Percentiles rank a stretch among this genome's conserved stretches.
phyloP scores from a whole-genome alignment of 176 grass and related monocot species.

The barley (Hordeum vulgare) region DNA sequence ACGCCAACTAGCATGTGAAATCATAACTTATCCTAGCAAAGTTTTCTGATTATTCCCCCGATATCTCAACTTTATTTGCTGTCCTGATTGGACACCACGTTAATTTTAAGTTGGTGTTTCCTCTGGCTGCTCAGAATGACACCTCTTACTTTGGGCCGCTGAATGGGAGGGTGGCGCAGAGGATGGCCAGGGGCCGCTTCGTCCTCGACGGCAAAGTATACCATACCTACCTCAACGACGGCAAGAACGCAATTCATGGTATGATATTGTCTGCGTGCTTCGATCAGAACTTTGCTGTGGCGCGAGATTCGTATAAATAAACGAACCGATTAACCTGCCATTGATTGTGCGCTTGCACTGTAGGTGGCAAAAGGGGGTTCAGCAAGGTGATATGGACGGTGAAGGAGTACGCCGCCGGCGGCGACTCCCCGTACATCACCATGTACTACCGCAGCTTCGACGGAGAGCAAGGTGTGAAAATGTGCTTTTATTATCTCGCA shows the following conservation, averaged over 20 bases:
- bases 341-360: too few relatives aligned
- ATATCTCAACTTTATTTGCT: not conserved
- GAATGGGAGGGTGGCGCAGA: conserved; percentile 62
- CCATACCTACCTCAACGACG: conserved; percentile 46
- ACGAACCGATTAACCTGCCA: too few relatives aligned
- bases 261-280: not conserved
- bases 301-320: too few relatives aligned
- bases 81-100: not conserved
- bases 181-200: conserved; percentile 50
- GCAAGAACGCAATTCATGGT: conserved; percentile 74
- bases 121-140: conserved; percentile 39
- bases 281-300: too few relatives aligned
- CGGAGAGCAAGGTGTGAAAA: conserved; percentile 54
- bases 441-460: conserved; percentile 79
- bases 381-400: conserved; percentile 65
- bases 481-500: not conserved
- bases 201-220: conserved; percentile 58
- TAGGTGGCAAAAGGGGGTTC: conserved; percentile 72
- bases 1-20: not conserved
- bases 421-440: conserved; percentile 60
- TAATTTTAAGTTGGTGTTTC: not conserved
- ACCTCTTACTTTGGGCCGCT: conserved; percentile 67
- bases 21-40: not conserved
- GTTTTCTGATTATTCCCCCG: not conserved
- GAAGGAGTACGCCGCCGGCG: conserved; percentile 50